Base-by-base conservation (phyloP, 2,329 filamentous ascomycete genomes). In the Aspergillus fructus region DNA sequence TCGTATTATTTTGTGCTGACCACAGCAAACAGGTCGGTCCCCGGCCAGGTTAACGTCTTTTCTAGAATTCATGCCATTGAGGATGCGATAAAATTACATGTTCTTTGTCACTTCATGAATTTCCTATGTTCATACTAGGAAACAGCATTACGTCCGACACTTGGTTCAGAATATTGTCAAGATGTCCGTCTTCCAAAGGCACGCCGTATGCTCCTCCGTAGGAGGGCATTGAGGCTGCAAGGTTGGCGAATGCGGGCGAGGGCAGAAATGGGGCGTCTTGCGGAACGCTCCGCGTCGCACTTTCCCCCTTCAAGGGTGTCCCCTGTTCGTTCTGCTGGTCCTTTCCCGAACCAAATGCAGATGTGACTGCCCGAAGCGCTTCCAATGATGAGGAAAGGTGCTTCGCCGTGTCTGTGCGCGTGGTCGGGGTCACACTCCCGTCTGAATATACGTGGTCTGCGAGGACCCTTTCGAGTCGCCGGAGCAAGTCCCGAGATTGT, bases 91-190 rank as follows among this genome's bases (percentile, higher is more conserved):
- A 30, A 30, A 37, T 37, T 34, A 48, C 27, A n/a, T 34, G 27
- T 37, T 49, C 3, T 11, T 37, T 3, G 15, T 24, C 24, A 34
- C n/a, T 17, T 47, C 56, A 61, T 42, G 45, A 37, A 49, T 46
- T 62, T 27, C 59, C 61, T 49, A 56, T 60, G 27, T 59, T 63
- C 66, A 71, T 69, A 27, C 58, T 72, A 13, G 71, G 71, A 53
- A 73, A 73, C 33, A 72, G 57, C 71, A 73, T 73, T 34, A 73
- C 71, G 42, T 72, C 68, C 33, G 71, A 72, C 11, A 73, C 71
- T 19, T 64, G 66, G 50, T 66, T 70, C 9, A 73, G 56, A 43
- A 73, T 73, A 46, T 68, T 66, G 43, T 63, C 66, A 61, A 73
- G 70, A 43, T 64, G 62, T 48, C 62, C 59, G 21, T 68, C 66